Conservation (phyloP, 2,329 filamentous ascomycete species). For the Aspergillus alliaceus region DNA sequence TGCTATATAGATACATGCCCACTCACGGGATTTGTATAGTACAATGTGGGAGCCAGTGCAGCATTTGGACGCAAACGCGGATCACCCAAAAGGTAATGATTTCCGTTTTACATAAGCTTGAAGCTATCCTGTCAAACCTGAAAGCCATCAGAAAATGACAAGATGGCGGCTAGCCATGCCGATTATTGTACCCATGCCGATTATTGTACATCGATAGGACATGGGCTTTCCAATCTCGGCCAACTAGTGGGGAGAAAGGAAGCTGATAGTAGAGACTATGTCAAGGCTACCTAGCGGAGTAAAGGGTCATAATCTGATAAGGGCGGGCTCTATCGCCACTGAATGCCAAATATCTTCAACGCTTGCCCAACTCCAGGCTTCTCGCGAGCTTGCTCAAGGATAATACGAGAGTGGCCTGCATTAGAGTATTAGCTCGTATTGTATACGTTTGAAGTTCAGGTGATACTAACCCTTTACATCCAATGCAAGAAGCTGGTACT, state of each 20-base stretch:
- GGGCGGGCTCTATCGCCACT: slow-evolving; percentile 36
- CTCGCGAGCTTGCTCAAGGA: slow-evolving; percentile 47
- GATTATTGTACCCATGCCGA: not conserved
- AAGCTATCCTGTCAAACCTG: not conserved
- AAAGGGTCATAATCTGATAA: not conserved
- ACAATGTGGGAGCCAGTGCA: not conserved
- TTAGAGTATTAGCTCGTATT: not conserved
- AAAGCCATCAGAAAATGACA: too few relatives aligned
- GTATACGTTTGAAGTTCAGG: not conserved
- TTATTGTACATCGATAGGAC: not conserved
- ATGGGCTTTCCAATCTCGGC: not conserved
- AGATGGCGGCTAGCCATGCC: not conserved
- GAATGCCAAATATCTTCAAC: slow-evolving; percentile 53
- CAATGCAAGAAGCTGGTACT: slow-evolving; percentile 77
- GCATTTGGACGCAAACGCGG: not conserved
- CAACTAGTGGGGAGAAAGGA: not conserved
- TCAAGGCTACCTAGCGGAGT: not conserved
- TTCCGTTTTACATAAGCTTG: not conserved
- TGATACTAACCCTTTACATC: slow-evolving; percentile 66
- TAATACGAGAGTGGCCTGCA: slow-evolving; percentile 45
- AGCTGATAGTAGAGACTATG: not conserved
- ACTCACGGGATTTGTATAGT: not conserved
- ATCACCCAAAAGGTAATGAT: not conserved
- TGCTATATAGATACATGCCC: slow-evolving; percentile 1
- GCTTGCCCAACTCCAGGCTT: slow-evolving; percentile 40